Percentiles rank a stretch among this genome's conserved stretches.
These are phyloP conservation scores for Edaphochlamys debaryana DNA, from an alignment of 139 green algal species.

Conservation along the genomic window DNA sequence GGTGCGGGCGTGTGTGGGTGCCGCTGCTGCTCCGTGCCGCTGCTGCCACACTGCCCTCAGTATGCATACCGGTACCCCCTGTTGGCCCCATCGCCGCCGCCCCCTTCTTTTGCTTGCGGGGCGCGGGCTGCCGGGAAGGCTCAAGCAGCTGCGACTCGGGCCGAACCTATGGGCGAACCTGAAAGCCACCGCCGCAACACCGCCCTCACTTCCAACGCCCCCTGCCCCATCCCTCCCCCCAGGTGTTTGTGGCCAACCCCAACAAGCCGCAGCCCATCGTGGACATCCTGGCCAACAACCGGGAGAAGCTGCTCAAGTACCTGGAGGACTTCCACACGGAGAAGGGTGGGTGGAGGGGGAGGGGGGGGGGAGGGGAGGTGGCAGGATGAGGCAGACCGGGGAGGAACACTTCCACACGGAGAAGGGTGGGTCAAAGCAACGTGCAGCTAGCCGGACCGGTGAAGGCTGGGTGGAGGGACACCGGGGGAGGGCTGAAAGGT, in stretches of 20 bases:
- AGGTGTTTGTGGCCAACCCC: slow-evolving; percentile 97
- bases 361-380: background rate
- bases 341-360: slow-evolving; percentile 62
- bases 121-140: too few species aligned
- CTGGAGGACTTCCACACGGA: slow-evolving; percentile 93
- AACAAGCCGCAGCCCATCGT: slow-evolving; percentile 88
- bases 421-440: background rate
- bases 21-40: too few species aligned
- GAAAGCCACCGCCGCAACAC: too few species aligned
- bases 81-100: too few species aligned
- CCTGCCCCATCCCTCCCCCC: background rate
- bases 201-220: background rate
- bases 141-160: too few species aligned
- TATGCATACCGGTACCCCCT: too few species aligned
- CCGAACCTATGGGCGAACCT: too few species aligned
- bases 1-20: slow-evolving; percentile 60
- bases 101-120: too few species aligned
- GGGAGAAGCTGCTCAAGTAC: slow-evolving; percentile 93
- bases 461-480: too few species aligned
- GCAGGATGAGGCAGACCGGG: background rate
- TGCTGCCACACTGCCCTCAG: too few species aligned
- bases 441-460: background rate
- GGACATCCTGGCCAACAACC: slow-evolving; percentile 89
- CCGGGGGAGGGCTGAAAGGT: too few species aligned
- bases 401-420: background rate